phyloP scores from a whole-genome alignment of 2,329 filamentous ascomycete genomes.

The Xylariaceae sp. region DNA sequence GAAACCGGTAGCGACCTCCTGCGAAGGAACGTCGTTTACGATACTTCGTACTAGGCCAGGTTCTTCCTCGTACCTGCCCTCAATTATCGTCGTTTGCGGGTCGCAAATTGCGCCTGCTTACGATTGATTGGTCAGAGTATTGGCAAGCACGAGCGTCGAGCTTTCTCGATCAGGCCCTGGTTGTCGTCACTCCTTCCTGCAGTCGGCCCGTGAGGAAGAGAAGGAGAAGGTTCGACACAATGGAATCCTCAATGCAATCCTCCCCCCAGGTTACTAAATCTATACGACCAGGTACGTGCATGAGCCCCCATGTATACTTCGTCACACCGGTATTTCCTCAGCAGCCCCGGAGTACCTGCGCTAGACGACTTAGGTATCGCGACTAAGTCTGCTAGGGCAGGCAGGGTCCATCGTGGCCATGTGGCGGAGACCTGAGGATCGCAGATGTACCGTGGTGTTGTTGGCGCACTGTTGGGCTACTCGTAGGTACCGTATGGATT shows the following conservation, averaged over 20 bases:
- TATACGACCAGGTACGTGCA: no score
- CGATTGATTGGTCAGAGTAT: not conserved
- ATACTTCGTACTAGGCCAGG: not conserved
- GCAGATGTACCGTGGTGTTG: not conserved
- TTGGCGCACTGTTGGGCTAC: not conserved
- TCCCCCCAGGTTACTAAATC: no score
- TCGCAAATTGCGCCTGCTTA: not conserved
- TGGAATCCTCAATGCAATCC: not conserved
- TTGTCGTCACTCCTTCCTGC: not conserved
- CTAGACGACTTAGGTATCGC: not conserved
- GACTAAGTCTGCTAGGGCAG: not conserved
- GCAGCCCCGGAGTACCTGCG: not conserved
- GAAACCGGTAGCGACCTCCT: not conserved
- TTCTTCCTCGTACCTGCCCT: not conserved
- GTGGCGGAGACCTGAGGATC: not conserved
- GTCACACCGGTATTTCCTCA: not conserved
- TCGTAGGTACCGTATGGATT: no score
- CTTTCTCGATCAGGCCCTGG: not conserved
- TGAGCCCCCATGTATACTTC: not conserved
- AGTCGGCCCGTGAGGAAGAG: not conserved
- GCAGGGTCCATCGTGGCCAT: not conserved
- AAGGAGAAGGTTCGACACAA: not conserved
- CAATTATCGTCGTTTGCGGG: not conserved
- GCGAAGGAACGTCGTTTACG: not conserved
- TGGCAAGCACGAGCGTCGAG: not conserved